Evolutionary conservation across 768 basidiomycete species (phyloP).

Genomic region (Rhodosporidiobolus odoratus): DNA sequence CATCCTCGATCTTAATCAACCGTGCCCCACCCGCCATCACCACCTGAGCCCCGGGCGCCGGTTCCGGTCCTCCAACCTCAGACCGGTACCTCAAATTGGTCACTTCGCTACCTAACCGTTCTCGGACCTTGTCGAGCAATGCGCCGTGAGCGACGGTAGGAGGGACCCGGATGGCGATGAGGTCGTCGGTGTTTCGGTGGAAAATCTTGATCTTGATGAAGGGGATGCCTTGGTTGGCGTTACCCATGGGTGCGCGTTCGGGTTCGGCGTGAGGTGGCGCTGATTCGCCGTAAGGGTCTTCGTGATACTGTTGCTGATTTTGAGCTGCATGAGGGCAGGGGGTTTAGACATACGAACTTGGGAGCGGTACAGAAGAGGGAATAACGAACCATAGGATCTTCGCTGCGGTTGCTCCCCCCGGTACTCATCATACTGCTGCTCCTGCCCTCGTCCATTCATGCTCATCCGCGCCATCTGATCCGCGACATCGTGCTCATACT

Average conservation of each 20-base stretch:
- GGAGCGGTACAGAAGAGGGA: not conserved
- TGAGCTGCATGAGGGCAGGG: not conserved
- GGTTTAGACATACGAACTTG: not conserved
- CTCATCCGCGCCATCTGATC: slow-evolving; percentile 27
- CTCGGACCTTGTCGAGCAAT: slow-evolving; percentile 84
- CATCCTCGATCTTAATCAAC: slow-evolving; percentile 34
- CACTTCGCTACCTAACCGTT: slow-evolving; percentile 72
- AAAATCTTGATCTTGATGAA: slow-evolving; percentile 99
- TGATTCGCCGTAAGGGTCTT: not conserved
- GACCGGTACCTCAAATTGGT: slow-evolving; percentile 58
- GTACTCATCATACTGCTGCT: not conserved
- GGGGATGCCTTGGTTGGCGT: slow-evolving; percentile 48
- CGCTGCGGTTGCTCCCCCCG: not conserved
- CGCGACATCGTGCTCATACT: not conserved
- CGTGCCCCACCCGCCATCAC: slow-evolving; percentile 36
- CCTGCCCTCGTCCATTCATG: slow-evolving; percentile 13
- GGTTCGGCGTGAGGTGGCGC: not conserved
- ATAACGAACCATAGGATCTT: not conserved
- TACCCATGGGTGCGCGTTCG: slow-evolving; percentile 23
- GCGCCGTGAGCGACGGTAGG: slow-evolving; percentile 79
- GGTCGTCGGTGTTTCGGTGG: slow-evolving; percentile 83
- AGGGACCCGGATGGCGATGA: slow-evolving; percentile 94
- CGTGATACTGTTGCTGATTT: not conserved
- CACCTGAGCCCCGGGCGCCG: slow-evolving; percentile 21
- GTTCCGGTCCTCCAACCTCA: slow-evolving; percentile 21